A percentile compares a stretch with the other conserved stretches of the same genome.
phyloP scores from a whole-genome alignment of 2,329 filamentous ascomycete genomes.

The Aureobasidium sp. region DNA sequence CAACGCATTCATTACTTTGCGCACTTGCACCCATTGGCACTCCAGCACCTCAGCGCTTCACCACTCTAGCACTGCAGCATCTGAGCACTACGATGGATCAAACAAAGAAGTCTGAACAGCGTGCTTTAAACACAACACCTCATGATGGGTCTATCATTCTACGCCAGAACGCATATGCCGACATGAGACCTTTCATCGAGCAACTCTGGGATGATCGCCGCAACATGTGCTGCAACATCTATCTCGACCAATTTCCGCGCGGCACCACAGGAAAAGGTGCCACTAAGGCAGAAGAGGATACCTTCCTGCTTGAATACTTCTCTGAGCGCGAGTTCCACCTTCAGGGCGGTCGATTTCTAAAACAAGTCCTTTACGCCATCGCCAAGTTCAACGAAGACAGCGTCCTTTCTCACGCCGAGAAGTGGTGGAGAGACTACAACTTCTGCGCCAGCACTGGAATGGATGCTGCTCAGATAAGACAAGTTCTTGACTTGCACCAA shows the following conservation, averaged over 20 bases:
- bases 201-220: constrained; percentile 22
- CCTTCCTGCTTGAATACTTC: constrained; percentile 26
- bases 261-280: constrained; percentile 14
- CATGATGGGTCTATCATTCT: constrained; percentile 22
- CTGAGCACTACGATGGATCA: background rate
- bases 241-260: constrained; percentile 29
- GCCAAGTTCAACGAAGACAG: constrained; percentile 26
- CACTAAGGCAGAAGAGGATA: constrained; percentile 25
- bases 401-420: constrained; percentile 22
- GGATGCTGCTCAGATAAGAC: constrained; percentile 15
- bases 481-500: constrained; percentile 22
- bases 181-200: constrained; percentile 26
- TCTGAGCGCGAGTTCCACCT: constrained; percentile 23
- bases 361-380: constrained; percentile 27
- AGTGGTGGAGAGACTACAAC: constrained; percentile 21
- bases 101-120: background rate
- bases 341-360: constrained; percentile 29
- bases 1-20: background rate
- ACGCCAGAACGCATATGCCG: constrained; percentile 24
- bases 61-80: background rate
- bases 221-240: constrained; percentile 23
- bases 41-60: background rate
- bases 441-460: constrained; percentile 21
- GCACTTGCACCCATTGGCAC: background rate
- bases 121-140: background rate